phyloP scores from a whole-genome alignment of 345 rosid species.

The Hypericum androsaemum region DNA sequence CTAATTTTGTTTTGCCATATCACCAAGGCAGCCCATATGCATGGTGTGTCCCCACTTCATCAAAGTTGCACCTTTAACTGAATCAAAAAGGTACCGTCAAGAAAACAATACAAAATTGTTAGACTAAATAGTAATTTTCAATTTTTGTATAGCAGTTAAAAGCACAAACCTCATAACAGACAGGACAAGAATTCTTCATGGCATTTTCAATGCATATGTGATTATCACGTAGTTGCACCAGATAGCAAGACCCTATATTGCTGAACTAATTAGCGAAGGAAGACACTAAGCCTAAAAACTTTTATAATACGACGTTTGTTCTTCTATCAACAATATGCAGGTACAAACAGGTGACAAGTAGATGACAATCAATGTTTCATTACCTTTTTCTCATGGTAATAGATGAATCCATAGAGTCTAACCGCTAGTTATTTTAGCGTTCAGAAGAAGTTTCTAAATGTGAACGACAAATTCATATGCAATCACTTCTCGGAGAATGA shows the following conservation, averaged over 20 bases:
- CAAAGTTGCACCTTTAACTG: conserved; percentile 33
- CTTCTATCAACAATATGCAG: too few species aligned
- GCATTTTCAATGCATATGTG: conserved; percentile 73
- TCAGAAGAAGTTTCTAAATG: too few species aligned
- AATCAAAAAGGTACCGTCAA: conserved; percentile 69
- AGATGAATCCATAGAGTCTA: too few species aligned
- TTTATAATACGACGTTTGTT: too few species aligned
- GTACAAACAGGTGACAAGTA: too few species aligned
- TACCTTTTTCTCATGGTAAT: too few species aligned
- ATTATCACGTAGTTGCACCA: conserved; percentile 26
- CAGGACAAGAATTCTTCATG: conserved; percentile 63
- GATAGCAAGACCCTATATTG: conserved; percentile 52
- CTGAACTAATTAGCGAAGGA: conserved; percentile 5
- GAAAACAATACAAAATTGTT: neutral
- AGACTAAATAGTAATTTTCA: conserved; percentile 5
- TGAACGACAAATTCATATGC: too few species aligned
- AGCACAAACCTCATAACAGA: conserved; percentile 67
- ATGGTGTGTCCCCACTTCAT: conserved; percentile 73
- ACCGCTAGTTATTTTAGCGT: too few species aligned
- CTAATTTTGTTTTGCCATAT: conserved; percentile 45
- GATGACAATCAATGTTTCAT: too few species aligned
- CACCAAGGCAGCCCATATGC: conserved; percentile 40
- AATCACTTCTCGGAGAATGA: too few species aligned
- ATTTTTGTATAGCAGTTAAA: neutral
- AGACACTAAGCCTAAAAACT: neutral